Evolutionary conservation across 1,284 basidiomycete genomes (phyloP).

Genomic region (Coniferiporia sulphurascens): DNA sequence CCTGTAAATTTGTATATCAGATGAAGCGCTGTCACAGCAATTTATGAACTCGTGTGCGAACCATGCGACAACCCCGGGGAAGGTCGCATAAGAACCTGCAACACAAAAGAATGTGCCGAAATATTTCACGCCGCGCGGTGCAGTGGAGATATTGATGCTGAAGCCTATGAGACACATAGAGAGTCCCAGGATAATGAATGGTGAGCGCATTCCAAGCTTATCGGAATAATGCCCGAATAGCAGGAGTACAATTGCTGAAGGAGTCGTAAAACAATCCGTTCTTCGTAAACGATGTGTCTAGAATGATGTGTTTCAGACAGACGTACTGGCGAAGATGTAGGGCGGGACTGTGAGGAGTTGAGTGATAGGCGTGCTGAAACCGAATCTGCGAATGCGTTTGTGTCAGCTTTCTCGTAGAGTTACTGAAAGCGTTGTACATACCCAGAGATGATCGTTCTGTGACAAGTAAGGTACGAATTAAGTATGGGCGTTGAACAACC

Average conservation of each 20-base stretch:
- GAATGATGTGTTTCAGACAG: slow-evolving; percentile 4
- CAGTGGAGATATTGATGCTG: slow-evolving; percentile 57
- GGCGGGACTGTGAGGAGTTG: slow-evolving; percentile 69
- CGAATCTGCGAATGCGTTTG: slow-evolving; percentile 38
- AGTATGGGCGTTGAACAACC: not conserved
- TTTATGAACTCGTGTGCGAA: slow-evolving; percentile 26
- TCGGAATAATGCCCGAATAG: slow-evolving; percentile 58
- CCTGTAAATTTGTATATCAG: slow-evolving; percentile 28
- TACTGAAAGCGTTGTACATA: slow-evolving; percentile 22
- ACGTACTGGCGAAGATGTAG: slow-evolving; percentile 56
- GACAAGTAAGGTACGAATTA: not conserved
- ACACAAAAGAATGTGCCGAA: slow-evolving; percentile 65
- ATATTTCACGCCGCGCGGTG: slow-evolving; percentile 50
- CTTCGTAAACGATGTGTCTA: not conserved
- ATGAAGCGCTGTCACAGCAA: not conserved
- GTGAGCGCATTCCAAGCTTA: slow-evolving; percentile 48
- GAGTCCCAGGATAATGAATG: slow-evolving; percentile 55
- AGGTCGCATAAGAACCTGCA: slow-evolving; percentile 52
- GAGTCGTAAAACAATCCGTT: not conserved
- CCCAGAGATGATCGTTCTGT: slow-evolving; percentile 49
- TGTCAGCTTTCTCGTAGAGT: not conserved
- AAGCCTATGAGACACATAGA: slow-evolving; percentile 56
- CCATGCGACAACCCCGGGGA: slow-evolving; percentile 67
- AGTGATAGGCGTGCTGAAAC: slow-evolving; percentile 49
- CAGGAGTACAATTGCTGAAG: slow-evolving; percentile 46